A percentile compares a stretch with the other conserved stretches of the same genome.
Evolutionary conservation across 306 rosid genomes (phyloP).

Genomic region (Bauhinia variegata): DNA sequence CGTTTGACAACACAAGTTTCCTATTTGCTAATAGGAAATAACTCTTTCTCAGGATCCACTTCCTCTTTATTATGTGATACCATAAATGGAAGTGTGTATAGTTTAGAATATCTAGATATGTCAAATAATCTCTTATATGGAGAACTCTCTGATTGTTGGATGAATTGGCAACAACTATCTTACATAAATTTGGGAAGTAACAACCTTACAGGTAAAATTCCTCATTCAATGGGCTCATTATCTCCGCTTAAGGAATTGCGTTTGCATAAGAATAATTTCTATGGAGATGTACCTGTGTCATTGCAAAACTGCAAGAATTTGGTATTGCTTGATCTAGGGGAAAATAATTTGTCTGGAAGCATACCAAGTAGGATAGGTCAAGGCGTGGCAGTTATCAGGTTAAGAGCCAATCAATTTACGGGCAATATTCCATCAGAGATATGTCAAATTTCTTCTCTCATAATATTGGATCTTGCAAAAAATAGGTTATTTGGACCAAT

Average conservation of each 20-base stretch:
- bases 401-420: not conserved
- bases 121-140: conserved; percentile 30
- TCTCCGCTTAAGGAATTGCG: not conserved
- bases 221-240: not conserved
- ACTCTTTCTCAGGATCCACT: conserved; percentile 33
- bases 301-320: not conserved
- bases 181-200: too few species aligned
- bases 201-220: conserved; percentile 16
- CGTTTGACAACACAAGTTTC: conserved; percentile 7
- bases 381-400: not conserved
- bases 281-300: conserved; percentile 4
- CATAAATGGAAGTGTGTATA: not conserved
- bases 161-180: not conserved
- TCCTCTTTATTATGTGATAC: not conserved
- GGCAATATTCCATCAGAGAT: not conserved
- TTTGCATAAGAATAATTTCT: not conserved
- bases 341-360: not conserved
- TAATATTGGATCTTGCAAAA: too few species aligned
- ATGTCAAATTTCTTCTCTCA: conserved; percentile 3
- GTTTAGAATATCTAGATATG: conserved; percentile 2
- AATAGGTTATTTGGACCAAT: too few species aligned
- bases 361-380: not conserved
- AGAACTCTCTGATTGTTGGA: conserved; percentile 23
- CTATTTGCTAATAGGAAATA: not conserved
- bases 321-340: not conserved